Evolutionary conservation across 1,284 basidiomycete genomes (phyloP).

Genomic region (Moniliophthora roreri): DNA sequence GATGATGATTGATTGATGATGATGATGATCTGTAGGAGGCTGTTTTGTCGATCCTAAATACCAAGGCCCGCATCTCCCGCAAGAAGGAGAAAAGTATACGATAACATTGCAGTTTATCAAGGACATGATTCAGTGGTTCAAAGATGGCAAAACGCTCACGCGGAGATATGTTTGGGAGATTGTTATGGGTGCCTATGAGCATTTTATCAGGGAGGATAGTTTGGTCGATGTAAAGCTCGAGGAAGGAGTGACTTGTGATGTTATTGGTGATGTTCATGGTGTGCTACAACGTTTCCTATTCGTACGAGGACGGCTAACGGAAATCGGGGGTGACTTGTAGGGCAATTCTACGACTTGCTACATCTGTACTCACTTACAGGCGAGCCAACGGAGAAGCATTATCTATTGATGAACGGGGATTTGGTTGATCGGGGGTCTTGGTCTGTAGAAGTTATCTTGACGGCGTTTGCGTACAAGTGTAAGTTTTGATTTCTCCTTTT

Average conservation of each 20-base stretch:
- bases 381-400: conserved; percentile 78
- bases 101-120: conserved; percentile 82
- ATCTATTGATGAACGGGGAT: conserved; percentile 93
- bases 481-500: conserved; percentile 24
- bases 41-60: conserved; percentile 75
- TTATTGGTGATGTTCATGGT: conserved; percentile 93
- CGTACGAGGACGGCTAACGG: neutral
- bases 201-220: conserved; percentile 78
- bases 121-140: conserved; percentile 91
- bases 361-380: conserved; percentile 89
- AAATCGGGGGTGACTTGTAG: conserved; percentile 34
- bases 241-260: conserved; percentile 83
- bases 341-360: conserved; percentile 93
- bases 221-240: conserved; percentile 80
- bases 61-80: conserved; percentile 61
- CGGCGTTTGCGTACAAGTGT: conserved; percentile 97
- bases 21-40: conserved; percentile 44
- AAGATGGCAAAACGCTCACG: conserved; percentile 85
- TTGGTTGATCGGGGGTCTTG: conserved; percentile 97
- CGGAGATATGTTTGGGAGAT: conserved; percentile 96
- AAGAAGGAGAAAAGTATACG: conserved; percentile 62
- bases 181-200: conserved; percentile 80
- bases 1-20: neutral
- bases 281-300: conserved; percentile 19
- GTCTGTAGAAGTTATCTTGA: conserved; percentile 95